Evolutionary conservation across 495 filamentous ascomycete genomes (phyloP), one percentile per base, ranked within the genome.

Genomic region (Aspergillus biplanus): DNA sequence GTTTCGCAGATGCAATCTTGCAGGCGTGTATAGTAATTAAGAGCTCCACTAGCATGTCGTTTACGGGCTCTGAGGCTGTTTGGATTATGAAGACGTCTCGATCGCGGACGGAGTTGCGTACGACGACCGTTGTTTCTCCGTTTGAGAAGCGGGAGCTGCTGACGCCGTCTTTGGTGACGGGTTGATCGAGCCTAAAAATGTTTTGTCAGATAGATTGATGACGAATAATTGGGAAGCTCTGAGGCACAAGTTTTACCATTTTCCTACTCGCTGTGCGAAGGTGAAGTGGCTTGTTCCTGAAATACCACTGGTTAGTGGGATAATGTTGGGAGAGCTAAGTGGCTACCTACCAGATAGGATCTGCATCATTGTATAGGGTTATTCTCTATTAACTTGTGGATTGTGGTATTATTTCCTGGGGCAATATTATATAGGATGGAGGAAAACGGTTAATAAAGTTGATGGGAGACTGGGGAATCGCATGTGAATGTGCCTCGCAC

Each of bases 21-120:
- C 92, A 94, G 59, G 92, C 92, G 13, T 89, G 91, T 64, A 96
- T 91, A 52, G 79, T 91, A 74, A 95, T 93, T 70, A 93, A 87
- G 33, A 96, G 84, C 62, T 95, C 92, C 80, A 96, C 88, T 48
- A 96, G 81, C 69, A 92, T 84, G 71, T 96, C 92, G 69, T 96
- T 95, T 75, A 95, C 89, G 58, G 85, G 89, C 49, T 88, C 88
- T 53, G 84, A 81, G 55, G 90, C 89, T 59, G 85, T 87, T 74
- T 94, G 90, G 66, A 95, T 87, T 70, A 94, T 92, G 78, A 91
- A 93, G 71, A 96, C 91, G 81, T 95, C 91, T 74, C 93, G 93
- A 55, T 90, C 91, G 35, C 92, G 88, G 34, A 96, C 91, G 35
- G 88, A 91, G 72, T 93, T 91, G 61, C 86, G 78, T 67, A 96